These are phyloP conservation scores for Lepiota venenata DNA, from an alignment of 768 basidiomycete genomes.

Conservation along the genomic window DNA sequence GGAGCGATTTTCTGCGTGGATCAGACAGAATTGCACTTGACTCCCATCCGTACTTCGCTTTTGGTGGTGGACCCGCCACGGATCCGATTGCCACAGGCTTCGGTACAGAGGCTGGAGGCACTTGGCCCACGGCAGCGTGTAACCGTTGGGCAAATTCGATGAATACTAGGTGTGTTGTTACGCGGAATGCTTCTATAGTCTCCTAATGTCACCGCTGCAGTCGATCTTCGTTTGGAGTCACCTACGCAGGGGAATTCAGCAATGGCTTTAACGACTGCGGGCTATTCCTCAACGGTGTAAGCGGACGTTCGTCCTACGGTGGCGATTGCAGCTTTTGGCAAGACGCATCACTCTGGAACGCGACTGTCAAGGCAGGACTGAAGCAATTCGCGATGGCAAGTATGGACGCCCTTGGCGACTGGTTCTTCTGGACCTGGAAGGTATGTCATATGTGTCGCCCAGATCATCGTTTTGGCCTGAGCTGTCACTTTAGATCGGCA, in stretches of 20 bases:
- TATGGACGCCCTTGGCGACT: constrained; percentile 40
- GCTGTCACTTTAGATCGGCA: constrained; percentile 27
- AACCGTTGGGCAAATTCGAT: constrained; percentile 52
- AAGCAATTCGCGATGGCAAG: constrained; percentile 56
- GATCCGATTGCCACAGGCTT: constrained; percentile 35
- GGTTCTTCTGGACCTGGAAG: constrained; percentile 57
- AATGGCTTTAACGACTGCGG: constrained; percentile 67
- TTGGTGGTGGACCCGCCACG: constrained; percentile 35
- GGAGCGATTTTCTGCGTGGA: constrained; percentile 32
- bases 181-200: constrained; percentile 24
- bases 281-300: constrained; percentile 27
- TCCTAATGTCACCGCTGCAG: constrained; percentile 22
- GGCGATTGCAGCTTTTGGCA: constrained; percentile 33
- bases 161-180: constrained; percentile 42
- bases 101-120: constrained; percentile 36
- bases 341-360: constrained; percentile 57
- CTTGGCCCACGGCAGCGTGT: constrained; percentile 53
- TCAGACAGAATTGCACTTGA: constrained; percentile 39
- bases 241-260: constrained; percentile 77
- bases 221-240: constrained; percentile 58
- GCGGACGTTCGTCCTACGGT: constrained; percentile 20
- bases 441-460: constrained; percentile 19
- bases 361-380: constrained; percentile 31
- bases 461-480: neutral
- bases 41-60: constrained; percentile 44